Evolutionary conservation across 306 rosid species (phyloP), one percentile per base, ranked within the genome.

Genomic region (Begonia peltatifolia): DNA sequence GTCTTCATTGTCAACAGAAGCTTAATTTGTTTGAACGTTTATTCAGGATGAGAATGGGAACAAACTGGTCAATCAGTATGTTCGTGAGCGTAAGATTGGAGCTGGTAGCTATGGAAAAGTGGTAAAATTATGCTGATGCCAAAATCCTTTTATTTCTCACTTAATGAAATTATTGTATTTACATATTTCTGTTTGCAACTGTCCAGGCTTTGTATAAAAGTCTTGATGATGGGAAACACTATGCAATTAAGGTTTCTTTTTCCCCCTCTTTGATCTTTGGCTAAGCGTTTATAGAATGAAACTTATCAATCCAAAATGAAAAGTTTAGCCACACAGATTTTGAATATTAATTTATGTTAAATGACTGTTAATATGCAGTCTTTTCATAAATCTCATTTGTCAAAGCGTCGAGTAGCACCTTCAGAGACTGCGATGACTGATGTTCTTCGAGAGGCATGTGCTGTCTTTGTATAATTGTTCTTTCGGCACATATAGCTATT

Each of bases 71-170:
- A 92, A 92, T 75, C 94, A 92, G 65, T 92, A 86, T 64, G 77
- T 92, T 62, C 99, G 94, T 41, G 99, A 83, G 68, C 75, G 12
- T 63, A 86, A 75, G 81, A 92, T 92, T 76, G 99, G 99, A 53
- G 61, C 96, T 16, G 96, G 99, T 59, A 92, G 99, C 79, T 92
- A 92, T 6, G 99, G 99, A 67, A 92, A 92, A 92, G 99, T 92
- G 94, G 99, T 92, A 72, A 75, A 82, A 57, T 22, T 60, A 56
- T 11, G 56, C 46, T 53, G 47, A 55, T 64, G 8, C 6, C 6
- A 6, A 30, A 30, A 30, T 30, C 38, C 38, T 30, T 30, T 13
- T 62, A n/a, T 68, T 44, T 9, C 22, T 30, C 52, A 10, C 16
- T 51, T 17, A 54, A 55, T 53, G 30, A 42, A 41, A 64, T 66